Conservation (phyloP, 306 rosid species). For the Abrus pulchellus region DNA sequence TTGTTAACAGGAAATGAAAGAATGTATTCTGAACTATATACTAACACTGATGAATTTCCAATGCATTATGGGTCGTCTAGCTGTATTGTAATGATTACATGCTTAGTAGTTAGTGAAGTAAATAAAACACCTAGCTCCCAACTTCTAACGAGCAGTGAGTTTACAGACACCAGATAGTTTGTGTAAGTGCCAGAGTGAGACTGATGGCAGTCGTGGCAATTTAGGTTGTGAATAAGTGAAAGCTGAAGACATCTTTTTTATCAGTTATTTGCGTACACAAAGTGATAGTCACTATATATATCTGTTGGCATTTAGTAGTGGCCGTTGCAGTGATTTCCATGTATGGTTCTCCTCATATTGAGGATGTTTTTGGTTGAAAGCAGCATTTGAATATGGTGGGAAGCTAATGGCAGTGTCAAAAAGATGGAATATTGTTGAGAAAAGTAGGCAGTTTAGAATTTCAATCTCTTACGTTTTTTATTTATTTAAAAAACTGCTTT, state of each 20-base stretch:
- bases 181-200: slow-evolving; percentile 29
- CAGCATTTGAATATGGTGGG: slow-evolving; percentile 13
- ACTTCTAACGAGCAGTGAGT: slow-evolving; percentile 3
- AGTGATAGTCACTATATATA: not conserved
- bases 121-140: not conserved
- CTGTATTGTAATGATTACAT: slow-evolving; percentile 11
- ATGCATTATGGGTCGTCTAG: not conserved
- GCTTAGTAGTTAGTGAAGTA: slow-evolving; percentile 19
- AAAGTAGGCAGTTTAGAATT: slow-evolving; percentile 26
- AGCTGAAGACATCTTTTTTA: slow-evolving; percentile 12
- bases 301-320: not conserved
- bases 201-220: slow-evolving; percentile 26
- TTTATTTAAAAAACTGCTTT: not conserved
- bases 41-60: slow-evolving; percentile 23
- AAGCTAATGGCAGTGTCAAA: slow-evolving; percentile 33
- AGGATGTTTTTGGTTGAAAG: slow-evolving; percentile 38
- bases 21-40: not conserved
- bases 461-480: not conserved
- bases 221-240: slow-evolving; percentile 14
- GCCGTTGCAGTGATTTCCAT: slow-evolving; percentile 11
- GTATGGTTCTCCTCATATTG: slow-evolving; percentile 4
- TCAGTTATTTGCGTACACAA: not conserved
- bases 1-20: not conserved
- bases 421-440: slow-evolving; percentile 4
- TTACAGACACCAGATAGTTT: slow-evolving; percentile 17